Evolutionary conservation across 805 yeast genomes (phyloP).

Genomic region (Nematodospora valgi): DNA sequence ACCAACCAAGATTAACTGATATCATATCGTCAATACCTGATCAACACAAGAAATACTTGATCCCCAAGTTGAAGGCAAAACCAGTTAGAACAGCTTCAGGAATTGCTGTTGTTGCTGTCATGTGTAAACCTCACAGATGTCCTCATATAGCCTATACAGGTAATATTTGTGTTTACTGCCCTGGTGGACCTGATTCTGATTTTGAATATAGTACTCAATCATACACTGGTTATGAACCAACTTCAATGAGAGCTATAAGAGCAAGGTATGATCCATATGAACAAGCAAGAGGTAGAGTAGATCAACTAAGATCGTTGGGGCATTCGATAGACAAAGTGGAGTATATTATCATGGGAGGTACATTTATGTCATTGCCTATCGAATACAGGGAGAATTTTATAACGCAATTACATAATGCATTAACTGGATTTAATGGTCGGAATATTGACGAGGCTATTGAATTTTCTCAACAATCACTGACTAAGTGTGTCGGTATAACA

Average conservation of each 20-base stretch:
- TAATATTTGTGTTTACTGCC: constrained; percentile 96
- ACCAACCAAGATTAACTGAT: constrained; percentile 93
- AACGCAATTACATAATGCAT: constrained; percentile 87
- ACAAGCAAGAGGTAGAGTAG: constrained; percentile 96
- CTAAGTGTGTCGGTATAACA: constrained; percentile 97
- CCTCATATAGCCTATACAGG: constrained; percentile 99
- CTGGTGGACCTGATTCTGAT: constrained; percentile 98
- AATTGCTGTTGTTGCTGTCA: constrained; percentile 97
- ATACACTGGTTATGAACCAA: constrained; percentile 97
- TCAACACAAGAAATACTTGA: constrained; percentile 83
- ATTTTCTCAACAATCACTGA: constrained; percentile 89
- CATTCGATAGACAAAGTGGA: constrained; percentile 97
- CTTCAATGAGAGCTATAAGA: constrained; percentile 98
- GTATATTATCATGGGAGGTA: constrained; percentile 98
- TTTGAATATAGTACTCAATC: constrained; percentile 98
- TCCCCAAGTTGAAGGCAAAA: constrained; percentile 95
- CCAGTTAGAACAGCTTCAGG: constrained; percentile 99
- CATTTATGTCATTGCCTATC: constrained; percentile 91
- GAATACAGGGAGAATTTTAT: constrained; percentile 90
- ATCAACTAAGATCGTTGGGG: constrained; percentile 91
- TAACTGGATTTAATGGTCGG: constrained; percentile 86
- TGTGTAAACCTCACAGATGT: constrained; percentile 99
- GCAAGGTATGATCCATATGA: constrained; percentile 98
- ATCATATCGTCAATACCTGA: constrained; percentile 94
- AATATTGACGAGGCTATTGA: constrained; percentile 87